Base-by-base conservation (phyloP, 805 yeast genomes). In the Suhomyces emberorum region DNA sequence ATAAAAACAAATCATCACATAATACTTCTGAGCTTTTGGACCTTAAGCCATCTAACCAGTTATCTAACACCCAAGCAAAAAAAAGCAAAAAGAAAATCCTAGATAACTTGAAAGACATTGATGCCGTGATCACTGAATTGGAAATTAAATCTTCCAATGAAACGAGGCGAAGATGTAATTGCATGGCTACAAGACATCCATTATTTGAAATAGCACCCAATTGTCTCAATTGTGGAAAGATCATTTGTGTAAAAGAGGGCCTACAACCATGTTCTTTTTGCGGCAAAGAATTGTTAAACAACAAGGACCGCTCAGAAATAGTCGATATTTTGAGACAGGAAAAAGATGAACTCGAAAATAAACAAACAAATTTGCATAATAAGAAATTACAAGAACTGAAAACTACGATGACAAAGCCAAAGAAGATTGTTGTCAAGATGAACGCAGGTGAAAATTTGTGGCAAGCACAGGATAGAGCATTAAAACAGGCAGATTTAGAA, bases 191-290 rank as follows among this genome's bases (percentile, higher is more conserved):
- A 0, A 68, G 84, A 41, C 98, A 93, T 54, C 95, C 96, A 3
- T 62, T 93, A 20, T 83, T 88, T 44, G 95, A 86, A 38, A 74
- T 83, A 44, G 93, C 95, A 2, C 98, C 98, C 1, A 93, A 93
- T 55, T 93, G 99, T 51, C 61, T 93, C 27, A 80, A 83, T 41
- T 93, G 99, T 57, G 99, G 99, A 8, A 86, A 88, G 57, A 86
- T 93, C 28, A 86, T 93, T 2, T 93, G 99, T 64, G 72, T 74
- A 3, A 81, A 81, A 48, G 98, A 93, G 54, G 98, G 98, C 0
- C 64, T 87, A 16, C 93, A 89, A 41, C 93, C 93, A 3, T 93
- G 99, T 53, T 74, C 93, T 2, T 83, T 63, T 43, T 93, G 98
- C 63, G 86, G 88, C 0, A 55, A 70, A 17, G 83, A 79, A 22